Evolutionary conservation across 169 alveolate species (phyloP).

Genomic region (Theileria parva): DNA sequence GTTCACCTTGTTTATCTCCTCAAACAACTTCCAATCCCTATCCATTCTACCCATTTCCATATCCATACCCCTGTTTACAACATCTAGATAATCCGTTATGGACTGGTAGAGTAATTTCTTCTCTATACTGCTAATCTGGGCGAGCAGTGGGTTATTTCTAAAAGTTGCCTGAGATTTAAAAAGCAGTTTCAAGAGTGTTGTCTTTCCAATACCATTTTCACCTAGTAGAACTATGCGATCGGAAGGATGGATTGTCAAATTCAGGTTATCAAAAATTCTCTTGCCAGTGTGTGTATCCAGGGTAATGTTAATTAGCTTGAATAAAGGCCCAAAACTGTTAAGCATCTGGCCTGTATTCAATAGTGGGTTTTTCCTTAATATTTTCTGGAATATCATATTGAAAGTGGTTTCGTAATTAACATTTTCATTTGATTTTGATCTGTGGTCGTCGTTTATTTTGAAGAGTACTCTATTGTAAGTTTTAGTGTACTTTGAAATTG

Average conservation of each 20-base stretch:
- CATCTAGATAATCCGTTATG: background rate
- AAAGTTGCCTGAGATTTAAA: slow-evolving; percentile 39
- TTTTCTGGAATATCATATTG: slow-evolving; percentile 44
- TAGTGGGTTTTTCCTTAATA: slow-evolving; percentile 48
- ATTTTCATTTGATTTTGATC: background rate
- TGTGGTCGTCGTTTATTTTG: background rate
- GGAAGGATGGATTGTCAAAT: slow-evolving; percentile 51
- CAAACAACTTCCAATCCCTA: background rate
- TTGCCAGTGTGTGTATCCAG: slow-evolving; percentile 53
- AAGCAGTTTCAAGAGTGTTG: slow-evolving; percentile 67
- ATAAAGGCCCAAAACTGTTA: slow-evolving; percentile 45
- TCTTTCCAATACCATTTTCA: slow-evolving; percentile 75
- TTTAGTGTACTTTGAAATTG: slow-evolving; percentile 34
- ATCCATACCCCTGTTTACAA: background rate
- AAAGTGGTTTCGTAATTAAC: slow-evolving; percentile 17
- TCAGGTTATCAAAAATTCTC: slow-evolving; percentile 54
- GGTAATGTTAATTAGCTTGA: slow-evolving; percentile 52
- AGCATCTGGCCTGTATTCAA: slow-evolving; percentile 60
- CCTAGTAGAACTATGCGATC: slow-evolving; percentile 70
- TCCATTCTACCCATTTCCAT: background rate
- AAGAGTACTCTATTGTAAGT: slow-evolving; percentile 33
- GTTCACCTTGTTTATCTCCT: slow-evolving; percentile 1
- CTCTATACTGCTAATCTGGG: slow-evolving; percentile 2
- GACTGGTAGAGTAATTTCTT: background rate
- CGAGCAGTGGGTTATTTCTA: background rate